Base-by-base conservation (phyloP, 352 stramenopile genomes). In the Phytophthora hybrid region DNA sequence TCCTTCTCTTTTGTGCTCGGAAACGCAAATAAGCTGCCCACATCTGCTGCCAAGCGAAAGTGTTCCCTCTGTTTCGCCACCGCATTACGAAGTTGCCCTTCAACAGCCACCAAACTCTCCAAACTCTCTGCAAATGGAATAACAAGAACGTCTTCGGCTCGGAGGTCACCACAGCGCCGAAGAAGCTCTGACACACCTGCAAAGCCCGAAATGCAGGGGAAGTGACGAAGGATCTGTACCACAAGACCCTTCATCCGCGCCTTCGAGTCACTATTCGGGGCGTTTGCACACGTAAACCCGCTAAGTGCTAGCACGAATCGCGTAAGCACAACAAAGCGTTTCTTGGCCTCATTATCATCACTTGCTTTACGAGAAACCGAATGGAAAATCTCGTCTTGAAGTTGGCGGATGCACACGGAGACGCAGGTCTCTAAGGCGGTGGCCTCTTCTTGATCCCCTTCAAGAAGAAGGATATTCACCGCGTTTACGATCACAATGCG, bases 311-410 rank as follows among this genome's bases (percentile, higher is more conserved):
- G 47, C 14, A 81, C 58, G 59, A 86, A 90, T 7, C 57, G 70
- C 31, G 54, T 69, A 44, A 88, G 19, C 19, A 81, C 73, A 10
- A 34, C 32, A 55, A 90, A 88, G 31, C 61, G 19, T 14, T 78
- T 76, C 49, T 62, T 69, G 14, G 23, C 39, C 7, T 46, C 70
- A n/a, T 21, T 44, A 16, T 23, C 29, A 10, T 57, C 58, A 16
- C 19, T 51, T 14, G 26, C 31, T 13, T 47, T 19, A 26, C 58
- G 37, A 13, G 57, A 31, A 60, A 72, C 63, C 2, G 77, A 76
- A 13, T 82, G 71, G 21, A 87, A 88, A 37, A 87, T 76, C 37
- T 91, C 84, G 57, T 88, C 84, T 53, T 89, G 79, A 39, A 91
- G 73, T 23, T 89, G 59, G 10, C 77, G 80, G 10, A 82, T 69